Conservation (phyloP, 345 rosid species). For the Syzygium oleosum region DNA sequence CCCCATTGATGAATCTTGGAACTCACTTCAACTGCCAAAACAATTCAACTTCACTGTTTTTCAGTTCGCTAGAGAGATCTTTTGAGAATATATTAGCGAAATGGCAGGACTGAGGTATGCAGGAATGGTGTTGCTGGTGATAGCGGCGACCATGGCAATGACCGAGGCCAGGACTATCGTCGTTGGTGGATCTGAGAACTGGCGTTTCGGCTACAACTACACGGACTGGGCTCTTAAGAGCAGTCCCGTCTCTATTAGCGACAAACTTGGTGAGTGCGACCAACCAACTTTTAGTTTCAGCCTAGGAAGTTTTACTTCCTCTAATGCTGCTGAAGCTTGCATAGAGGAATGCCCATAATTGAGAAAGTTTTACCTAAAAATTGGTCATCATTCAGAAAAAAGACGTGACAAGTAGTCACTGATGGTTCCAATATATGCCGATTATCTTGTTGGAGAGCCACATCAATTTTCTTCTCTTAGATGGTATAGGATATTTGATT, state of each 20-base stretch:
- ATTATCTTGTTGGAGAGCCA: background rate
- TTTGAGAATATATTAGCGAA: background rate
- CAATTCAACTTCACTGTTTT: background rate
- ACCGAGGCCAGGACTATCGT: conserved; percentile 8
- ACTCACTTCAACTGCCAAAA: background rate
- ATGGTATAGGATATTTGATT: background rate
- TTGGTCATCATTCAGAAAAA: background rate
- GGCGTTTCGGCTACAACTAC: conserved; percentile 15
- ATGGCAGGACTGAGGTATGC: background rate
- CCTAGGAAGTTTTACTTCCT: background rate
- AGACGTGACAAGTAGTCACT: background rate
- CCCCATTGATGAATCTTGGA: background rate
- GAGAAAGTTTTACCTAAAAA: background rate
- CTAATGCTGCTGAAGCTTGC: background rate
- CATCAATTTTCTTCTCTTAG: background rate
- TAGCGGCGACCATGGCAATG: background rate
- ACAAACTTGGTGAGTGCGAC: background rate
- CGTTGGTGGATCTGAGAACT: conserved; percentile 11
- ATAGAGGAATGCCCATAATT: background rate
- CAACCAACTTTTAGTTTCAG: background rate
- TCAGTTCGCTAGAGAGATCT: background rate
- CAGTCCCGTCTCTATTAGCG: conserved; percentile 10
- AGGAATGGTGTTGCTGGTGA: background rate
- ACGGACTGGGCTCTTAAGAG: conserved; percentile 7
- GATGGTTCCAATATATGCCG: background rate